A percentile compares a stretch with the other conserved stretches of the same genome.
phyloP scores from a whole-genome alignment of 2,329 filamentous ascomycete genomes.

The Cladosporium sp. region DNA sequence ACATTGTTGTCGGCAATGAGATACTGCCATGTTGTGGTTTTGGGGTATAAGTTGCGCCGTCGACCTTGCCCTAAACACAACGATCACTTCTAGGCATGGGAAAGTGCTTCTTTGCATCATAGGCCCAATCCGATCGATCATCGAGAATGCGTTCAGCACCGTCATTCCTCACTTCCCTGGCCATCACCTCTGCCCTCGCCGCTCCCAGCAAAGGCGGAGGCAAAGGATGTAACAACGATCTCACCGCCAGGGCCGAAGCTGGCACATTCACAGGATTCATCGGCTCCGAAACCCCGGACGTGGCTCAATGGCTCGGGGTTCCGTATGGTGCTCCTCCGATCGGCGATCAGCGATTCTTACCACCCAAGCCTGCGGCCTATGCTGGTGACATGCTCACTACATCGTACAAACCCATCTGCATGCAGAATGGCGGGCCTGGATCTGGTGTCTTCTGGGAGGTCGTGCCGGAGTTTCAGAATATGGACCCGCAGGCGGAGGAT shows the following conservation, averaged over 20 bases:
- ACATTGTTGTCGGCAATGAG: too few relatives aligned
- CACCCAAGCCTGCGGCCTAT: neutral
- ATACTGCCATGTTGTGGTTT: too few relatives aligned
- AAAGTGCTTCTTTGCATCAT: neutral
- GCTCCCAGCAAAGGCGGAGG: neutral
- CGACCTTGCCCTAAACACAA: neutral
- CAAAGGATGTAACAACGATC: neutral
- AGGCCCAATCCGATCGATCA: neutral
- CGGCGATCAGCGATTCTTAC: conserved; percentile 1
- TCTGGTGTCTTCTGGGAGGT: conserved; percentile 13
- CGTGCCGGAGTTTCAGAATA: conserved; percentile 14
- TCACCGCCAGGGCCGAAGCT: conserved; percentile 9
- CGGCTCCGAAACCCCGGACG: neutral
- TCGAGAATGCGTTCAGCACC: neutral
- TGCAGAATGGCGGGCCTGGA: conserved; percentile 13
- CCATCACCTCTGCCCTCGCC: neutral
- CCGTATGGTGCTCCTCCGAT: conserved; percentile 4
- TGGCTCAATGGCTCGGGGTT: conserved; percentile 6
- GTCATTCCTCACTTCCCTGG: neutral
- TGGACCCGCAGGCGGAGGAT: conserved; percentile 31
- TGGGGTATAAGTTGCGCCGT: neutral
- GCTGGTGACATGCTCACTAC: conserved; percentile 9
- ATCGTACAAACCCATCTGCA: conserved; percentile 13
- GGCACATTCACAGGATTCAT: conserved; percentile 3
- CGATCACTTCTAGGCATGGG: neutral